These are phyloP conservation scores for Geosmithia putterillii DNA, from an alignment of 2,329 filamentous ascomycete species.

Conservation along the genomic window DNA sequence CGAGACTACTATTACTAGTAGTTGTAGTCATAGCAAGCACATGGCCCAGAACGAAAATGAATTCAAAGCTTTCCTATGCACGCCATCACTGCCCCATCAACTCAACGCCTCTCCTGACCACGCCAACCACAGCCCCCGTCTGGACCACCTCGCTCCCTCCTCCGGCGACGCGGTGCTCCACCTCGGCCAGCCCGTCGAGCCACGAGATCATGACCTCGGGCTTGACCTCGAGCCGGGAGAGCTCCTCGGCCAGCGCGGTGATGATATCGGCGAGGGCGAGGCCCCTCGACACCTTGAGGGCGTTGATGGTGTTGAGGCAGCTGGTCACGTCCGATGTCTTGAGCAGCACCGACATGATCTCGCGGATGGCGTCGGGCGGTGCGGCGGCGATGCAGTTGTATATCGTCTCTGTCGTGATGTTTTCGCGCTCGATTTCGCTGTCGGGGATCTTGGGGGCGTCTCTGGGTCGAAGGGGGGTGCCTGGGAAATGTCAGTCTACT, in stretches of 20 bases:
- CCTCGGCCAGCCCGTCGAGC: conserved; percentile 82
- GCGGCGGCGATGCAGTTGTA: conserved; percentile 97
- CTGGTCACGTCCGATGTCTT: conserved; percentile 79
- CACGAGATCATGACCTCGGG: conserved; percentile 81
- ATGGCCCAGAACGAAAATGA: too few species aligned
- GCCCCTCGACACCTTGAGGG: conserved; percentile 74
- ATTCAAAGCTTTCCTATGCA: background rate
- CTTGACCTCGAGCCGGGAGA: conserved; percentile 72
- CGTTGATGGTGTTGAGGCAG: conserved; percentile 78
- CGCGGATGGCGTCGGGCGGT: conserved; percentile 74
- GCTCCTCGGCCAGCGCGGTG: conserved; percentile 70
- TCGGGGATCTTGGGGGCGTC: conserved; percentile 47
- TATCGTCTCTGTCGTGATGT: conserved; percentile 80
- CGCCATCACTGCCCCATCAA: conserved; percentile 27
- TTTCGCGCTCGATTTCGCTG: conserved; percentile 60
- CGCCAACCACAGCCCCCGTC: conserved; percentile 84
- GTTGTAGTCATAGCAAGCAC: too few species aligned
- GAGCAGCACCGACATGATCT: conserved; percentile 75
- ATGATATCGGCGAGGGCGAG: conserved; percentile 90
- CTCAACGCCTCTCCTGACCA: conserved; percentile 77
- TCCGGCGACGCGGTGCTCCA: conserved; percentile 82
- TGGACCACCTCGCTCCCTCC: conserved; percentile 82
- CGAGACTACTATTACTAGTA: too few species aligned
- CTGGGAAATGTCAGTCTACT: conserved; percentile 19
- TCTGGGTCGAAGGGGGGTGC: conserved; percentile 53